phyloP scores from a whole-genome alignment of 2,329 filamentous ascomycete genomes.

The Colletotrichum brevisporum region DNA sequence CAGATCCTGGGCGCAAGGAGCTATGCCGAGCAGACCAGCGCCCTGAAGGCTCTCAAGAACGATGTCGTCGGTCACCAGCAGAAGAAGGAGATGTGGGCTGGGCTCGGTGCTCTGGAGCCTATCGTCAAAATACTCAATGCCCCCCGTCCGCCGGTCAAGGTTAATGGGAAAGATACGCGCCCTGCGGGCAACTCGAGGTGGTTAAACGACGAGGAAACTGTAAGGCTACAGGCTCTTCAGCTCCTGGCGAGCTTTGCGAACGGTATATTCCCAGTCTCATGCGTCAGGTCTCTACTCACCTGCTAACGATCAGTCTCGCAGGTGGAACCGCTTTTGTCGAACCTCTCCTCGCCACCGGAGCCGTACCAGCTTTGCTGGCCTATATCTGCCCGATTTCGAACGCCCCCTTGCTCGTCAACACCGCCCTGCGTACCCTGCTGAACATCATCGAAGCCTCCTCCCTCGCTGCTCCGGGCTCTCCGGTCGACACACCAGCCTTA shows the following conservation, averaged over 20 bases:
- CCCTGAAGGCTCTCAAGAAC: constrained; percentile 85
- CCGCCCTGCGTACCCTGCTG: constrained; percentile 81
- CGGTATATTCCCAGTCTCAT: constrained; percentile 66
- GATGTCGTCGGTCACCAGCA: constrained; percentile 90
- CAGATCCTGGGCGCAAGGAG: constrained; percentile 70
- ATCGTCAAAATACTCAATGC: constrained; percentile 63
- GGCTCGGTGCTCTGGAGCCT: constrained; percentile 76
- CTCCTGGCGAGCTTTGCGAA: constrained; percentile 88
- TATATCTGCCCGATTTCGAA: constrained; percentile 77
- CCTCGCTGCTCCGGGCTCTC: constrained; percentile 65
- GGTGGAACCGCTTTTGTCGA: constrained; percentile 84
- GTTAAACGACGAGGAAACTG: constrained; percentile 74
- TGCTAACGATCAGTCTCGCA: constrained; percentile 52
- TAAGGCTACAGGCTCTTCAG: constrained; percentile 84
- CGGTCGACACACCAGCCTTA: constrained; percentile 64
- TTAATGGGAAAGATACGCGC: constrained; percentile 57
- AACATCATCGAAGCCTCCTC: constrained; percentile 77
- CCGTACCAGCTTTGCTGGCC: constrained; percentile 78
- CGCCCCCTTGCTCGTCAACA: constrained; percentile 76
- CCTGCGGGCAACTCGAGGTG: constrained; percentile 44
- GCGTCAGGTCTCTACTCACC: background rate
- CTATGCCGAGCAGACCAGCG: constrained; percentile 66
- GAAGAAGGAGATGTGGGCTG: constrained; percentile 85
- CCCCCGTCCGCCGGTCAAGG: constrained; percentile 50
- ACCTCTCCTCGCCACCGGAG: constrained; percentile 77